A percentile compares a stretch with the other conserved stretches of the same genome.
These are phyloP conservation scores for Hevea brasiliensis DNA, from an alignment of 345 rosid genomes.

Conservation along the genomic window DNA sequence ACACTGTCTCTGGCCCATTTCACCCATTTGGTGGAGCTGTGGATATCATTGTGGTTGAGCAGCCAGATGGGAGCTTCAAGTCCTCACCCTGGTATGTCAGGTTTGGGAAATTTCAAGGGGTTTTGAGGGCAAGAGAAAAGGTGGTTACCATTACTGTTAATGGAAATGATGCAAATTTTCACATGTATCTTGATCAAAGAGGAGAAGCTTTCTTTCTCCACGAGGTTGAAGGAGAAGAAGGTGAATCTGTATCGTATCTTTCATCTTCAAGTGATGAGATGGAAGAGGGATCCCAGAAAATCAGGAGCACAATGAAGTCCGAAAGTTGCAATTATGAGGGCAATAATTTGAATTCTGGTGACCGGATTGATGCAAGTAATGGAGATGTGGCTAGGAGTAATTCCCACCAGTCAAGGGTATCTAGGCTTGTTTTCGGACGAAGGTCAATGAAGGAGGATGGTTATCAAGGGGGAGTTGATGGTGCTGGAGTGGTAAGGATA, in stretches of 20 bases:
- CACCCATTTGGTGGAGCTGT: constrained; percentile 99
- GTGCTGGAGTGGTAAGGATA: constrained; percentile 33
- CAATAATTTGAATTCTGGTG: constrained; percentile 20
- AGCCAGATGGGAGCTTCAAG: constrained; percentile 88
- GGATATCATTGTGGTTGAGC: constrained; percentile 90
- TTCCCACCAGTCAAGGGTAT: constrained; percentile 50
- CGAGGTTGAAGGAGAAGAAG: constrained; percentile 55
- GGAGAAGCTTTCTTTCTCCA: constrained; percentile 91
- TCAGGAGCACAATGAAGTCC: constrained; percentile 46
- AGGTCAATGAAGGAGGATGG: constrained; percentile 43
- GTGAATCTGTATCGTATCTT: constrained; percentile 41
- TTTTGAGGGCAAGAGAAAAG: constrained; percentile 67
- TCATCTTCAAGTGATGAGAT: constrained; percentile 61
- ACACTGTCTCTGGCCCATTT: constrained; percentile 77
- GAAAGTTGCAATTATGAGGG: constrained; percentile 49
- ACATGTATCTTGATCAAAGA: constrained; percentile 79
- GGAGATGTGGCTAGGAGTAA: constrained; percentile 44
- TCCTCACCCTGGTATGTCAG: constrained; percentile 98
- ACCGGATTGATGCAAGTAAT: constrained; percentile 28
- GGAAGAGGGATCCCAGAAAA: constrained; percentile 35
- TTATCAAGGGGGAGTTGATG: constrained; percentile 35
- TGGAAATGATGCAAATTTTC: constrained; percentile 64
- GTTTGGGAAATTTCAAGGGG: constrained; percentile 98
- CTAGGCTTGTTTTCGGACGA: constrained; percentile 69
- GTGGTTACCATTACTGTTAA: constrained; percentile 64